Base-by-base conservation (phyloP, 192 early-diverging fungal species). In the Lobosporangium transversale region DNA sequence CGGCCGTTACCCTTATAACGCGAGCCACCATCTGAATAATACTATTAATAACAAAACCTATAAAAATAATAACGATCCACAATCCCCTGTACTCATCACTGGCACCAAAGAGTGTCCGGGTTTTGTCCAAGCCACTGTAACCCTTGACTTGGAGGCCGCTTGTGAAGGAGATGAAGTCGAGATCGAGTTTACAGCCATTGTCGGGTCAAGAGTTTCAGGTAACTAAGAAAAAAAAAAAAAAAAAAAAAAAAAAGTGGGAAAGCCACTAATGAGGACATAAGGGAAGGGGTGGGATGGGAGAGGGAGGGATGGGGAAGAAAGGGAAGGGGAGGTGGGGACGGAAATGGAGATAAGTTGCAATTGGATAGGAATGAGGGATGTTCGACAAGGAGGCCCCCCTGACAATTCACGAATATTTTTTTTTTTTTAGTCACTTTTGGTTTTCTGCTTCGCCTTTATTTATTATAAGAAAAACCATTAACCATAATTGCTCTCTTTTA, bases 141-240 rank as follows among this genome's bases (percentile, higher is more conserved):
- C 58, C 2, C 37, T 60, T 3, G 58, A 60, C 12, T 3, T 60
- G 17, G 58, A 60, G 30, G 1, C 14, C 3, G n/a, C 15, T 20
- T 48, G 44, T 24, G 35, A 32, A 10, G 58, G 58, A 3, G 58
- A 60, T 32, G 44, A 60, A 29, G 45, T 60, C 44, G 58, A 60
- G 58, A 60, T 60, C 7, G 17, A 47, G 26, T 60, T 60, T 31
- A 30, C 26, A 27, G 58, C 58, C 2, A 29, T 48, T 1, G 31
- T 60, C 21, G 58, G 58, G 10, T 49, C 58, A 10, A 47, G 44
- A 33, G 27, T 60, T n/a, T 24, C 43, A 44, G 31, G 58, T 58
- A 50, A 23, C 11, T 2, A 17, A 11, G 6, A 3, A 23, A 23
- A 23, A 30, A 31, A 43, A 17, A 43, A 42, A 27, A 21, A 4